These are phyloP conservation scores for Thermothelomyces thermophilus DNA, from an alignment of 2,329 filamentous ascomycete genomes.

Conservation along the genomic window DNA sequence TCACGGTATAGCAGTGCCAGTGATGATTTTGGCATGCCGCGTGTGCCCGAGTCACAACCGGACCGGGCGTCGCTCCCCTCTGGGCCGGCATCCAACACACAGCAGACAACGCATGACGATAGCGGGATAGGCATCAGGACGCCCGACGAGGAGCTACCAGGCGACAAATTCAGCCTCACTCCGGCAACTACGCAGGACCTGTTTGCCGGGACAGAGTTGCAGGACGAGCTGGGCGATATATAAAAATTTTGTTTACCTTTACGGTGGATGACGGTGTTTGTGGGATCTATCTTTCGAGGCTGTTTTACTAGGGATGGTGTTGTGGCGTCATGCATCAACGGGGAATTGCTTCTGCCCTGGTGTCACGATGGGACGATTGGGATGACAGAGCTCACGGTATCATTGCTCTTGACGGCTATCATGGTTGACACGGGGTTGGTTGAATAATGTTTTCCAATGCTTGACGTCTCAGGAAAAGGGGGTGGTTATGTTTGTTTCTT, in stretches of 20 bases:
- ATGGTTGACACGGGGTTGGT: slow-evolving; percentile 4
- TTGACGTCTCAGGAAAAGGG: slow-evolving; percentile 4
- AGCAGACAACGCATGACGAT: slow-evolving; percentile 52
- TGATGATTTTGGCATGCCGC: slow-evolving; percentile 41
- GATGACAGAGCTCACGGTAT: slow-evolving; percentile 15
- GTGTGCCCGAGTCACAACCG: slow-evolving; percentile 43
- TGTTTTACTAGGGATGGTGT: slow-evolving; percentile 26
- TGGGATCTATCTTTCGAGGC: not conserved
- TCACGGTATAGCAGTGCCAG: slow-evolving; percentile 40
- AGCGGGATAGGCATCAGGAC: slow-evolving; percentile 68
- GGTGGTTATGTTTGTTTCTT: not conserved
- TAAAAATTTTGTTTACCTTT: not conserved
- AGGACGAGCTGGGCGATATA: slow-evolving; percentile 18
- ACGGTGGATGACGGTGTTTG: not conserved
- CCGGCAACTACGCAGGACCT: slow-evolving; percentile 25
- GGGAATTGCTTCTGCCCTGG: slow-evolving; percentile 5
- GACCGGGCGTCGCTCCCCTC: slow-evolving; percentile 44
- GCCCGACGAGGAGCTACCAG: slow-evolving; percentile 57
- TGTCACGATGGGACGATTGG: slow-evolving; percentile 18
- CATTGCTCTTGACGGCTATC: slow-evolving; percentile 9
- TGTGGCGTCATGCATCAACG: slow-evolving; percentile 12
- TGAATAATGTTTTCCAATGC: slow-evolving; percentile 1
- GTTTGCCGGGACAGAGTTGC: slow-evolving; percentile 26
- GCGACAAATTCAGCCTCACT: slow-evolving; percentile 48
- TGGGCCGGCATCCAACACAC: slow-evolving; percentile 35